Evolutionary conservation across 2,329 filamentous ascomycete species (phyloP).

Genomic region (Cordyceps farinosa): DNA sequence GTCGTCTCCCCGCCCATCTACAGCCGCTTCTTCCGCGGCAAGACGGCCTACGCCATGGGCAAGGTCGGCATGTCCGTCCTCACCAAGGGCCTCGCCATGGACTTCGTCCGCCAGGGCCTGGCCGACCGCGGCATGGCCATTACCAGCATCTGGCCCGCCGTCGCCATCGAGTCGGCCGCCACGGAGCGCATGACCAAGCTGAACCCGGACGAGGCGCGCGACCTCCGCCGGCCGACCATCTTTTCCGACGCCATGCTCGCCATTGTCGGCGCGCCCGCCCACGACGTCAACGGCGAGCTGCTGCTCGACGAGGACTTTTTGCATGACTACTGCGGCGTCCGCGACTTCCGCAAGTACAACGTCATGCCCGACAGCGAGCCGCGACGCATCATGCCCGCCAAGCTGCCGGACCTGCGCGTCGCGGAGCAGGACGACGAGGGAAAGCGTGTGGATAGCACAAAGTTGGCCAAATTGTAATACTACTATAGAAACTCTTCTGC

Average conservation of each 20-base stretch:
- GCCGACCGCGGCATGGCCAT: constrained; percentile 61
- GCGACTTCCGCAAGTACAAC: constrained; percentile 70
- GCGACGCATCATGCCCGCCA: constrained; percentile 71
- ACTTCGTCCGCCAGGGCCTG: constrained; percentile 65
- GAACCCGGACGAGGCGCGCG: constrained; percentile 46
- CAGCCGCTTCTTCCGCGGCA: constrained; percentile 77
- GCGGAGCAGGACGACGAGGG: constrained; percentile 80
- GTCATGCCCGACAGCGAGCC: constrained; percentile 62
- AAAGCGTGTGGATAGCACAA: constrained; percentile 62
- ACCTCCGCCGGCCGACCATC: constrained; percentile 67
- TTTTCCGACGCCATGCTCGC: constrained; percentile 77
- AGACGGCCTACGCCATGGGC: constrained; percentile 76
- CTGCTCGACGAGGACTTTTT: constrained; percentile 81
- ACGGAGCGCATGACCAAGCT: constrained; percentile 51
- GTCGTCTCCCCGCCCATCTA: constrained; percentile 85
- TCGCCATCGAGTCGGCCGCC: constrained; percentile 70
- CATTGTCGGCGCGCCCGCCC: constrained; percentile 59
- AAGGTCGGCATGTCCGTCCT: constrained; percentile 81
- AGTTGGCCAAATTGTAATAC: constrained; percentile 37
- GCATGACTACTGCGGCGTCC: constrained; percentile 57
- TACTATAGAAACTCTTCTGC: not conserved
- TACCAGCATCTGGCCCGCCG: constrained; percentile 78
- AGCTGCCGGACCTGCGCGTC: constrained; percentile 67
- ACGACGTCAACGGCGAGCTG: constrained; percentile 65
- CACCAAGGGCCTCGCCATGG: constrained; percentile 78